Evolutionary conservation across 2,329 filamentous ascomycete species (phyloP), one percentile per base, ranked within the genome.

Genomic region (Sporothrix mexicana): DNA sequence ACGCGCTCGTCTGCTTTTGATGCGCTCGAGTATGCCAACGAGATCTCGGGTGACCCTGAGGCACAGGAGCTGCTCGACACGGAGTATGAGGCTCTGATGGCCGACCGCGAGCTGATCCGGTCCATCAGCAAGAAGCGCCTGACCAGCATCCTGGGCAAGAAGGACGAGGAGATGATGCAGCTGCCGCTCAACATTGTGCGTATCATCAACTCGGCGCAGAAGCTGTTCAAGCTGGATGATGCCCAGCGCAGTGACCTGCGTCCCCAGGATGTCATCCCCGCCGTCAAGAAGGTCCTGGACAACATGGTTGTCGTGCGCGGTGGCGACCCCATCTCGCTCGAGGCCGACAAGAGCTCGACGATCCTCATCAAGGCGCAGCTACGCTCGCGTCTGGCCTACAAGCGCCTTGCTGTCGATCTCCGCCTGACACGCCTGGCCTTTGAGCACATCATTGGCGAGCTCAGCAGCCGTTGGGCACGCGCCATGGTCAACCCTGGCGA

Each of bases 321-420:
- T 75, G 85, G 89, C 1, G 97, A 99, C 80, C 81, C 85, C 0
- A 90, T 99, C 73, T 98, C 96, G 0, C 81, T 84, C 61, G 95
- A 99, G 82, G 96, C 95, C 8, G 93, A 99, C 77, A 83, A 89
- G 67, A 98, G 93, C 78, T 93, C 97, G 3, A 98, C 95, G 0
- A 87, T 97, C 73, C 86, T 99, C 12, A 94, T 98, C 88, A 98
- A 98, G 85, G 93, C 93, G 13, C 91, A 97, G 78, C 83, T 98
- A 72, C 92, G 96, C 67, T 97, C 95, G 47, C 91, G 93, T 70
- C 86, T 99, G 72, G 93, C 96, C 0, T 99, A 94, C 88, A 97
- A 97, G 84, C 92, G 94, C 74, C 86, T 99, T 74, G 95, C 97
- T 62, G 91, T 93, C 71, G 88, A 94, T 77, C 91, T 97, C 79